Evolutionary conservation across 108 stramenopile species (phyloP).

Genomic region (Nitzschia sp.): DNA sequence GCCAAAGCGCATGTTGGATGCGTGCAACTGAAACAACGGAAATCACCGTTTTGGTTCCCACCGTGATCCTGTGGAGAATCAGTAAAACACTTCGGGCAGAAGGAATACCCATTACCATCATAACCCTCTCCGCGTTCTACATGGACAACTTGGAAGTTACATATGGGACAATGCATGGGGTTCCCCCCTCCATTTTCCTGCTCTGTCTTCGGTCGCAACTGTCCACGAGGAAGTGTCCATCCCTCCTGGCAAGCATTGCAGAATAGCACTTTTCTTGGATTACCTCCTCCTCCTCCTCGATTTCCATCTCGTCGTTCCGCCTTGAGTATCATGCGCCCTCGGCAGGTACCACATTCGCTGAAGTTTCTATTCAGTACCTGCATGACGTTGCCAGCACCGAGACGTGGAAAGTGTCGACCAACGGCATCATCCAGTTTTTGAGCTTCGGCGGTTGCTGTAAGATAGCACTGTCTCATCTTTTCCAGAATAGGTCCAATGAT

Average conservation of each 20-base stretch:
- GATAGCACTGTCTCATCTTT: constrained; percentile 82
- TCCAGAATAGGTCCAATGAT: constrained; percentile 67
- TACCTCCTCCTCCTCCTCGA: constrained; percentile 19
- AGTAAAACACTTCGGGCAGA: constrained; percentile 82
- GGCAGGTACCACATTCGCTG: constrained; percentile 72
- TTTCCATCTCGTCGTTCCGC: constrained; percentile 42
- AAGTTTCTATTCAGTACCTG: constrained; percentile 59
- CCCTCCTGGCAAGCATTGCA: constrained; percentile 67
- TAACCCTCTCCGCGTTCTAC: constrained; percentile 57
- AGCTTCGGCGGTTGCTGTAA: constrained; percentile 69
- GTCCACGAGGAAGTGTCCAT: constrained; percentile 57
- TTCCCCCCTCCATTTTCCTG: constrained; percentile 33
- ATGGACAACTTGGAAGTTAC: constrained; percentile 74
- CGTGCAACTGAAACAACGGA: constrained; percentile 76
- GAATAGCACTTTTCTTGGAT: constrained; percentile 57
- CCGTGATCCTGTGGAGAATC: constrained; percentile 75
- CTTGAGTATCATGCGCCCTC: constrained; percentile 60
- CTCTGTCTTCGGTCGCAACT: constrained; percentile 51
- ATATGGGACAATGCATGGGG: constrained; percentile 76
- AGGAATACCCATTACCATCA: constrained; percentile 57
- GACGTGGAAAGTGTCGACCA: constrained; percentile 60
- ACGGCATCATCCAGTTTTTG: constrained; percentile 86
- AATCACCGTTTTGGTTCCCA: constrained; percentile 50
- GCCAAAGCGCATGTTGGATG: constrained; percentile 74
- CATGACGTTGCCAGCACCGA: constrained; percentile 44